Evolutionary conservation across 257 asterid species (phyloP), one percentile per base, ranked within the genome.

Genomic region (Solanum phureja): DNA sequence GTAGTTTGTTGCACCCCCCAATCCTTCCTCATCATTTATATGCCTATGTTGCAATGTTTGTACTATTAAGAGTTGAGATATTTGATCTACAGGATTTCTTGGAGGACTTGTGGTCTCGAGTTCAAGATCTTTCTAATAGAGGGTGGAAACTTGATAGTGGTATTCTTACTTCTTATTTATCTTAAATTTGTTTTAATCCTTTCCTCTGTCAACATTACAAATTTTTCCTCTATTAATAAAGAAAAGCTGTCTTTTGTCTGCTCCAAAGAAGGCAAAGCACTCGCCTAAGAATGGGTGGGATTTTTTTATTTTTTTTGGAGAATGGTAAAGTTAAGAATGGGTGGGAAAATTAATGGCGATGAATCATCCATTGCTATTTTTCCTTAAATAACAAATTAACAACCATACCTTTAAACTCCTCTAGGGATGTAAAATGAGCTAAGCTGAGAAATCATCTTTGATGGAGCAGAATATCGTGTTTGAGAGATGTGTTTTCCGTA

Each of bases 81-180:
- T 73, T 87, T 58, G 73, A 72, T 88, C 84, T 83, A 72, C 90
- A 97, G 99, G 99, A 97, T 91, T 94, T 95, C 92, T 87, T 96
- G 95, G 98, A 94, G 93, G 99, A 97, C 88, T 90, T 96, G 69
- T 97, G 99, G 99, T 88, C 93, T 91, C 91, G 97, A 83, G 88
- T 97, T 89, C 99, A 92, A 91, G 98, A 97, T 90, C 98, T 97
- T 90, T 95, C 98, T 83, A 93, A 84, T 94, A 95, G 93, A 88
- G 98, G 94, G 86, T 97, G 99, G 99, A 97, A 97, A 94, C 93
- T 95, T 89, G 98, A 94, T 90, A 97, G 98, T 83, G 99, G 99
- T 97, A 97, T 27, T 87, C 89, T 87, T 87, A 83, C 60, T 76
- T 77, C 83, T 29, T 88, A 68, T 79, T 37, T 64, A 56, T 79